Evolutionary conservation across 1,284 basidiomycete genomes (phyloP).

Genomic region (Cystobasidium pallidum): DNA sequence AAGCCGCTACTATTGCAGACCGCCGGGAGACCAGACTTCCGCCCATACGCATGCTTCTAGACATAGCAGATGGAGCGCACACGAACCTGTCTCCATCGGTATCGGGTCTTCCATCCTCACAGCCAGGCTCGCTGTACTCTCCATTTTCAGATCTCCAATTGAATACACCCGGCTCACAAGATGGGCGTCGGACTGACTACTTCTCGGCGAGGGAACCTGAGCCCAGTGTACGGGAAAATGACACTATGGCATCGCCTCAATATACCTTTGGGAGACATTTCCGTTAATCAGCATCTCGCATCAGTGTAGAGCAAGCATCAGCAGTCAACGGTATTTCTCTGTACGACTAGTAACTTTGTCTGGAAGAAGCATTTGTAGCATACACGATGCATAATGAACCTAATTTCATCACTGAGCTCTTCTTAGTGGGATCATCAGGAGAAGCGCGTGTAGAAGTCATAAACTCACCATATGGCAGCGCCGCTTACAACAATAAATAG

Average conservation of each 20-base stretch:
- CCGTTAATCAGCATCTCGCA: background rate
- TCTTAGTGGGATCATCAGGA: too few relatives aligned
- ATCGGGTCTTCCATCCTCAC: conserved; percentile 7
- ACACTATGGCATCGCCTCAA: background rate
- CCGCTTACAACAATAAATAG: conserved; percentile 3
- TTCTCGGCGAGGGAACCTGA: conserved; percentile 1
- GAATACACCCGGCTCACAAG: conserved; percentile 17
- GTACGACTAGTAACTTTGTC: background rate
- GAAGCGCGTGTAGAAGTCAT: too few relatives aligned
- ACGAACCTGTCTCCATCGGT: conserved; percentile 13
- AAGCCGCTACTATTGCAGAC: conserved; percentile 28
- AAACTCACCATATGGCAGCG: too few relatives aligned
- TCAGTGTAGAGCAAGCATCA: background rate
- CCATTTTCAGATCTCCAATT: conserved; percentile 30
- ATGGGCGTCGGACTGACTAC: conserved; percentile 14
- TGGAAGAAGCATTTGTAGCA: conserved; percentile 6
- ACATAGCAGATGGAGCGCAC: conserved; percentile 33
- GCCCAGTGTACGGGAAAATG: background rate
- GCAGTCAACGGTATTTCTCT: background rate
- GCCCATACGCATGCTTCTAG: conserved; percentile 35
- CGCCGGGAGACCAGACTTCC: conserved; percentile 32
- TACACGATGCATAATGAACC: conserved; percentile 6
- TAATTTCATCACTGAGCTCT: background rate
- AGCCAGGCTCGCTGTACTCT: conserved; percentile 16
- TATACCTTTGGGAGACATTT: conserved; percentile 30